Conservation (phyloP, 495 filamentous ascomycete species). For the Tuber borchii region DNA sequence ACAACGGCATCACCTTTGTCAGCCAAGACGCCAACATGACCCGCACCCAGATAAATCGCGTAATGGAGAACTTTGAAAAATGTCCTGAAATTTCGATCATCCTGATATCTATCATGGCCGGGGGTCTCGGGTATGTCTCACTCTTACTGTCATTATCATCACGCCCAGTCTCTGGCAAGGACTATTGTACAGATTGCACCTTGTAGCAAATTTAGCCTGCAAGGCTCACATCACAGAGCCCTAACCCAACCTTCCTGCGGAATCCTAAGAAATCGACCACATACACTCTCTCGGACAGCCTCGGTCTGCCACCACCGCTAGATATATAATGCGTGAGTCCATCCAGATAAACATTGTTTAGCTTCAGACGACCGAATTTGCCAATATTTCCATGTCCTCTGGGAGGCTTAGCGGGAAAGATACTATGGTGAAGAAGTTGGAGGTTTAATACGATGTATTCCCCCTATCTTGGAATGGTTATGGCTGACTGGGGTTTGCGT, state of each 20-base stretch:
- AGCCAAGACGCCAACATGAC: constrained; percentile 86
- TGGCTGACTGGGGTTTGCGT: background rate
- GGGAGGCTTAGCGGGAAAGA: constrained; percentile 68
- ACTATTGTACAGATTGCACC: constrained; percentile 55
- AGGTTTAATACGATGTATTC: constrained; percentile 12
- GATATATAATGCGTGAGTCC: constrained; percentile 80
- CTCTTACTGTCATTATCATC: background rate
- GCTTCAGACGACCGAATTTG: constrained; percentile 82
- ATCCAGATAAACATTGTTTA: constrained; percentile 92
- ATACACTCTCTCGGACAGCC: constrained; percentile 90
- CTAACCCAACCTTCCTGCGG: constrained; percentile 90
- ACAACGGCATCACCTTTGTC: constrained; percentile 58
- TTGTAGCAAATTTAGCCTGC: constrained; percentile 75
- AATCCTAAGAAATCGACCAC: constrained; percentile 89
- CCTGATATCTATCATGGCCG: constrained; percentile 84
- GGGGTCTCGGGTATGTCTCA: constrained; percentile 61
- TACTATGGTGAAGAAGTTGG: constrained; percentile 64
- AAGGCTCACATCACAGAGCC: constrained; percentile 96
- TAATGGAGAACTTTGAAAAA: constrained; percentile 70
- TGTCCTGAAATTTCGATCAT: constrained; percentile 67
- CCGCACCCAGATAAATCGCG: constrained; percentile 59
- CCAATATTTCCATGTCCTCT: constrained; percentile 73
- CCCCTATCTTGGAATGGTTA: background rate
- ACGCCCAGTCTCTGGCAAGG: constrained; percentile 13
- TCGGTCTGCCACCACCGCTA: constrained; percentile 67